phyloP scores from a whole-genome alignment of 2,329 filamentous ascomycete species.

The Hypoxylon sp. region DNA sequence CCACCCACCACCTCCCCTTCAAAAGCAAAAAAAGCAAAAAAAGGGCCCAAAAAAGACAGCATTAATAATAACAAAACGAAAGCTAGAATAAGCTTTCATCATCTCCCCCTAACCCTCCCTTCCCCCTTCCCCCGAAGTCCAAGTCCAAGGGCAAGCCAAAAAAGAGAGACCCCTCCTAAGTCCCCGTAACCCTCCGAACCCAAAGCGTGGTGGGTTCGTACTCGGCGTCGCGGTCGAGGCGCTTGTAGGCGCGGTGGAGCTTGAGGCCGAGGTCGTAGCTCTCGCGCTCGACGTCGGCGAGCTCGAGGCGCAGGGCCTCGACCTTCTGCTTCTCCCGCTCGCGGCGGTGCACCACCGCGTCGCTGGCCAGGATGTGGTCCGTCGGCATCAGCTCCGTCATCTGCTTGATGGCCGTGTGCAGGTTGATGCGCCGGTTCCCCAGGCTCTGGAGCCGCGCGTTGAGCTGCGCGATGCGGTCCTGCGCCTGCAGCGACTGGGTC shows the following conservation, averaged over 20 bases:
- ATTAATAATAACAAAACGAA: too few species aligned
- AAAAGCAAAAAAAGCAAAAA: too few species aligned
- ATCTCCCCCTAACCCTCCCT: too few species aligned
- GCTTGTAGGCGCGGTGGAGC: constrained; percentile 77
- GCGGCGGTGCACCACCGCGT: constrained; percentile 66
- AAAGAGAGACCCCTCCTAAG: too few species aligned
- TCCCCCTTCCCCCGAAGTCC: too few species aligned
- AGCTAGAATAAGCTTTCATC: too few species aligned
- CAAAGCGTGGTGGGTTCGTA: constrained; percentile 76
- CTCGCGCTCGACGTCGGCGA: constrained; percentile 77
- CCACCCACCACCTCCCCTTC: too few species aligned
- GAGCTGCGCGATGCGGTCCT: constrained; percentile 72
- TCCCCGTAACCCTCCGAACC: constrained; percentile 77
- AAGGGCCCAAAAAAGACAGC: too few species aligned
- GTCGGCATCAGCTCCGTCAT: constrained; percentile 81
- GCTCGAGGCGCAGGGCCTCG: constrained; percentile 68
- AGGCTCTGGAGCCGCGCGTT: constrained; percentile 72
- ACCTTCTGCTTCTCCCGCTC: constrained; percentile 71
- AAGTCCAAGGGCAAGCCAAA: too few species aligned
- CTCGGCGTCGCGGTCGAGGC: constrained; percentile 71
- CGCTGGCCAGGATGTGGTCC: constrained; percentile 72
- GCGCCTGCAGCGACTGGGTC: constrained; percentile 54
- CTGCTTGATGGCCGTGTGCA: constrained; percentile 76
- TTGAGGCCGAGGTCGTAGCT: constrained; percentile 82
- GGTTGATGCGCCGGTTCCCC: constrained; percentile 72